Conservation (phyloP, 345 rosid species). For the Adansonia digitata region DNA sequence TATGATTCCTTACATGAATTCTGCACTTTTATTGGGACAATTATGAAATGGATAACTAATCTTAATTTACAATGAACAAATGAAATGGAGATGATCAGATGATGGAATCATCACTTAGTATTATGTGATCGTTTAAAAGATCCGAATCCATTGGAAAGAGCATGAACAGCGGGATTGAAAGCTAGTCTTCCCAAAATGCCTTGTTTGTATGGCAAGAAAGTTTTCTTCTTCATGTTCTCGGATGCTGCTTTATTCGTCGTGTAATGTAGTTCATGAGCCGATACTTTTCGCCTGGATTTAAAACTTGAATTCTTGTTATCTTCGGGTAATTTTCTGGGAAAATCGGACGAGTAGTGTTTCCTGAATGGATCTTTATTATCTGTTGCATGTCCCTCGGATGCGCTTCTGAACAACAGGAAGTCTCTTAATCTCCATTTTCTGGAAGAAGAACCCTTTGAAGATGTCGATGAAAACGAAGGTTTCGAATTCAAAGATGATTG, state of each 20-base stretch:
- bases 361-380: constrained; percentile 50
- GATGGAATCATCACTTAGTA: too few species aligned
- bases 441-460: constrained; percentile 51
- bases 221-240: constrained; percentile 66
- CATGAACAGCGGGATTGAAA: constrained; percentile 54
- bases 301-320: constrained; percentile 48
- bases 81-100: too few species aligned
- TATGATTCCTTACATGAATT: neutral
- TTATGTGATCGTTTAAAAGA: too few species aligned
- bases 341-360: constrained; percentile 33
- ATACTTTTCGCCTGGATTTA: constrained; percentile 37
- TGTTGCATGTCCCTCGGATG: constrained; percentile 74
- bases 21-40: too few species aligned
- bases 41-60: too few species aligned
- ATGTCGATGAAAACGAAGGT: constrained; percentile 8
- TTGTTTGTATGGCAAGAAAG: constrained; percentile 85
- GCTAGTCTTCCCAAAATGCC: constrained; percentile 74
- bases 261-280: constrained; percentile 91
- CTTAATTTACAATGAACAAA: too few species aligned
- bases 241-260: constrained; percentile 73
- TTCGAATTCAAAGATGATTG: constrained; percentile 19
- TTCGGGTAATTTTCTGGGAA: constrained; percentile 55
- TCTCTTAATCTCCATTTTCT: constrained; percentile 79
- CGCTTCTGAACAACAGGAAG: constrained; percentile 76
- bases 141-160: too few species aligned